These are phyloP conservation scores for Cercospora brassicicola DNA, from an alignment of 2,329 filamentous ascomycete genomes.

Conservation along the genomic window DNA sequence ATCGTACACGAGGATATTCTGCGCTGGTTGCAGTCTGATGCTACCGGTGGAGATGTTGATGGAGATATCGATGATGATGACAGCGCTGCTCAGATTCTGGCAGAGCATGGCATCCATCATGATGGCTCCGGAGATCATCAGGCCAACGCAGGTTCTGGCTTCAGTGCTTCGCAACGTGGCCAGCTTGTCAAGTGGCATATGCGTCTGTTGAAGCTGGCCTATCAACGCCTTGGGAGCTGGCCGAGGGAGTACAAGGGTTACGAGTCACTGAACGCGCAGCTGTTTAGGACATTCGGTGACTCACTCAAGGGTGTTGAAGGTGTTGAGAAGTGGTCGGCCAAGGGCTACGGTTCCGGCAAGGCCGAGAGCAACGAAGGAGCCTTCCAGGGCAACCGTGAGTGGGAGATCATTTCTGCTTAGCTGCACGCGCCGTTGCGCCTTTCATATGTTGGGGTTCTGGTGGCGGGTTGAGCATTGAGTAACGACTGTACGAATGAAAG, in stretches of 20 bases:
- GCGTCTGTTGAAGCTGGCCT: slow-evolving; percentile 42
- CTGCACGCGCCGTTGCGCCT: not conserved
- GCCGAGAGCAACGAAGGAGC: slow-evolving; percentile 45
- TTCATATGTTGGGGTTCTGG: not conserved
- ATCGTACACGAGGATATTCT: slow-evolving; percentile 38
- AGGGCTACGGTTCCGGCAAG: slow-evolving; percentile 49
- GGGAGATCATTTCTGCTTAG: slow-evolving; percentile 32
- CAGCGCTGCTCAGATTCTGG: slow-evolving; percentile 41
- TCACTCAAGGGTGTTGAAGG: slow-evolving; percentile 47
- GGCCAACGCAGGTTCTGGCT: slow-evolving; percentile 27
- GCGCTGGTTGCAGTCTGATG: slow-evolving; percentile 33
- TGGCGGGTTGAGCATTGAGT: not conserved
- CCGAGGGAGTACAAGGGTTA: slow-evolving; percentile 53
- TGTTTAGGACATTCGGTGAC: slow-evolving; percentile 45
- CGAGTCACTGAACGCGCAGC: slow-evolving; percentile 48
- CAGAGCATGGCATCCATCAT: slow-evolving; percentile 39
- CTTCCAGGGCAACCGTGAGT: slow-evolving; percentile 38
- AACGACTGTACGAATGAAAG: not conserved
- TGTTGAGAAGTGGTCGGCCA: slow-evolving; percentile 52
- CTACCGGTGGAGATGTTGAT: slow-evolving; percentile 32
- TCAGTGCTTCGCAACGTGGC: slow-evolving; percentile 32
- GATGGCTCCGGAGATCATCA: slow-evolving; percentile 26
- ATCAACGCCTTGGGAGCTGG: slow-evolving; percentile 47
- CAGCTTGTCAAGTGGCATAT: slow-evolving; percentile 42
- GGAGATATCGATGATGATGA: slow-evolving; percentile 42